Evolutionary conservation across 1,284 basidiomycete species (phyloP).

Genomic region (Bjerkandera adusta): DNA sequence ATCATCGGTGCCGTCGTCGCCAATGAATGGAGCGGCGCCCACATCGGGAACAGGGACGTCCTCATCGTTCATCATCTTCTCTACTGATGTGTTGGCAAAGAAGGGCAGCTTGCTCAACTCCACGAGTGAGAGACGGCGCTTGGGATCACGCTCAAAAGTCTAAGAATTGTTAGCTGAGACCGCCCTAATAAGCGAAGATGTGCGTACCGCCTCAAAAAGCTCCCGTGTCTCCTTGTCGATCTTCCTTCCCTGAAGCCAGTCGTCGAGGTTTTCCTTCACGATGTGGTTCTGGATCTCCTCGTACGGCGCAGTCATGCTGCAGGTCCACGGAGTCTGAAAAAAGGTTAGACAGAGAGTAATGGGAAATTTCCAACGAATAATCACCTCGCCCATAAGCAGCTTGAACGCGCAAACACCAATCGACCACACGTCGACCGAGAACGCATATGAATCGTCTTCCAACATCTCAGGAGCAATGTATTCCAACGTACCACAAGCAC

Average conservation of each 20-base stretch:
- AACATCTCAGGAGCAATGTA: slow-evolving; percentile 12
- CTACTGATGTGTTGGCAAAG: slow-evolving; percentile 9
- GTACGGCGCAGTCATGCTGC: neutral
- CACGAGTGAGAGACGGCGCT: neutral
- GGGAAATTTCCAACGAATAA: neutral
- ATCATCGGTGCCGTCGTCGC: neutral
- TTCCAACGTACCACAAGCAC: slow-evolving; percentile 3
- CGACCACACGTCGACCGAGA: slow-evolving; percentile 8
- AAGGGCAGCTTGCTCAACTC: slow-evolving; percentile 5
- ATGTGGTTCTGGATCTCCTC: neutral
- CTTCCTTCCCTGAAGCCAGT: slow-evolving; percentile 2
- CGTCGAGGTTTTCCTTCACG: neutral
- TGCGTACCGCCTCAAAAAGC: slow-evolving; percentile 6
- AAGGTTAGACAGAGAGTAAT: neutral
- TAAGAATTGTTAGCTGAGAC: neutral
- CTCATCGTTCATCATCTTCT: neutral
- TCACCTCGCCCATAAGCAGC: slow-evolving; percentile 9
- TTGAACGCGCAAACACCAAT: slow-evolving; percentile 5
- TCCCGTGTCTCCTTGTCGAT: neutral
- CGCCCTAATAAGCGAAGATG: neutral
- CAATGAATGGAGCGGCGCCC: neutral
- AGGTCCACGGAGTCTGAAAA: slow-evolving; percentile 7
- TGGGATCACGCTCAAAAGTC: slow-evolving; percentile 5
- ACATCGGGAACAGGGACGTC: slow-evolving; percentile 3
- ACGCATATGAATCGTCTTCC: slow-evolving; percentile 1